Percentiles rank a stretch among this genome's conserved stretches.
Conservation (phyloP, 1,139 yeast species). For the Candida glucosophila region DNA sequence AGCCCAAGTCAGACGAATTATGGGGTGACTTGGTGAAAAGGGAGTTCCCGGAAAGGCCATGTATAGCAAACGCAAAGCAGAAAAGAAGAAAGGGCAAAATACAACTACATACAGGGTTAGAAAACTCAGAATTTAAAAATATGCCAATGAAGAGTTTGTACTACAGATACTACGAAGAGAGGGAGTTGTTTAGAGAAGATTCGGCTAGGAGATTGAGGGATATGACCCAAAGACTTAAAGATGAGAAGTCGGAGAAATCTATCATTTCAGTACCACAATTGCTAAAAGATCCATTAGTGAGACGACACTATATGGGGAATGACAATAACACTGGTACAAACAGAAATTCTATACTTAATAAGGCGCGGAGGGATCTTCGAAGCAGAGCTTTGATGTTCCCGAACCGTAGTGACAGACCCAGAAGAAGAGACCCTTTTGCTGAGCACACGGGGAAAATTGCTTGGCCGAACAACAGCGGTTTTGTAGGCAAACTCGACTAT, state of each 20-base stretch:
- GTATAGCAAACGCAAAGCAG: conserved; percentile 3
- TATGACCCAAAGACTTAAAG: conserved; percentile 31
- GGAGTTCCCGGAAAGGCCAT: conserved; percentile 43
- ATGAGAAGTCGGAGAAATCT: conserved; percentile 39
- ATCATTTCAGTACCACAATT: conserved; percentile 32
- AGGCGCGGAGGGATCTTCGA: conserved; percentile 26
- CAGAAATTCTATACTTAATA: conserved; percentile 25
- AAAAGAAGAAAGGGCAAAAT: conserved; percentile 2
- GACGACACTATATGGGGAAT: conserved; percentile 7
- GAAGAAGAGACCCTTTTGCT: conserved; percentile 17
- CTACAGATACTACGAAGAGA: conserved; percentile 33
- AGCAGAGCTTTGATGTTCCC: conserved; percentile 27
- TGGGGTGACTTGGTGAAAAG: conserved; percentile 38
- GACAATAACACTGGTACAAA: conserved; percentile 4
- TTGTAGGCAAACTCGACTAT: no score
- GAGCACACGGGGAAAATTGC: no score
- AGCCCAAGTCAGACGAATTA: conserved; percentile 42
- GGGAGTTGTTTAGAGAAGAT: conserved; percentile 37
- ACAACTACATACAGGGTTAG: conserved; percentile 1
- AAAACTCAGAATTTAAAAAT: not conserved
- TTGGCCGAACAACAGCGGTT: no score
- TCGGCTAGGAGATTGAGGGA: conserved; percentile 41
- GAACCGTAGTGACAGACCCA: conserved; percentile 5
- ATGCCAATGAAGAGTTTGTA: conserved; percentile 39
- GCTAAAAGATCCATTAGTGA: conserved; percentile 31